A percentile compares a stretch with the other conserved stretches of the same genome.
Conservation (phyloP, 1,284 basidiomycete genomes). For the Fomitopsis pinicola region DNA sequence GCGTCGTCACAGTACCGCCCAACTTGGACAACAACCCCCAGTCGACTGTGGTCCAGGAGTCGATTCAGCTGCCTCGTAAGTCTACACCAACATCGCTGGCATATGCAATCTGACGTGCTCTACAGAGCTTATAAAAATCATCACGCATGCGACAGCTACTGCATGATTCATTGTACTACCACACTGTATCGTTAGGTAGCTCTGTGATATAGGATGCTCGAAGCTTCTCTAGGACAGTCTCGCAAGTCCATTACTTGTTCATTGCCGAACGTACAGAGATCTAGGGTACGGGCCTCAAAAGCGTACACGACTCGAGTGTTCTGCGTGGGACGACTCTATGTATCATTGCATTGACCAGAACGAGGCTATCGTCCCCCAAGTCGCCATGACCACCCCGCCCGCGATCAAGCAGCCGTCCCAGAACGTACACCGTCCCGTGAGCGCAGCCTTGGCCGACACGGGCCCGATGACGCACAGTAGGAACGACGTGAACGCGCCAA, state of each 20-base stretch:
- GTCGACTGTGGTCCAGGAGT: slow-evolving; percentile 90
- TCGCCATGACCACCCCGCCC: slow-evolving; percentile 60
- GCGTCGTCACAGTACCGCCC: slow-evolving; percentile 69
- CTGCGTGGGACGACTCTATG: neutral
- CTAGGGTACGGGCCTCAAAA: neutral
- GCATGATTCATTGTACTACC: slow-evolving; percentile 21
- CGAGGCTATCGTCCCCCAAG: slow-evolving; percentile 75
- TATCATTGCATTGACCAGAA: slow-evolving; percentile 33
- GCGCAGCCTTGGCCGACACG: slow-evolving; percentile 57
- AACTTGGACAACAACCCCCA: slow-evolving; percentile 96
- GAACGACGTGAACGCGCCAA: slow-evolving; percentile 87
- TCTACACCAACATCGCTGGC: slow-evolving; percentile 16
- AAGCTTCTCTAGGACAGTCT: neutral
- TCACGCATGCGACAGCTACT: slow-evolving; percentile 60
- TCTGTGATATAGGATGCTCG: neutral
- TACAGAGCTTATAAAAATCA: slow-evolving; percentile 80
- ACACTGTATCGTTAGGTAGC: slow-evolving; percentile 1
- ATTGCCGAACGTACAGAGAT: neutral
- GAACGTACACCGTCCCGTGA: slow-evolving; percentile 41
- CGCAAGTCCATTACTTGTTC: neutral
- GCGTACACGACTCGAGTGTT: neutral
- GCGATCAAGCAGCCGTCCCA: slow-evolving; percentile 58
- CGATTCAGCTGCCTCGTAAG: slow-evolving; percentile 84
- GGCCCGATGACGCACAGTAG: slow-evolving; percentile 81
- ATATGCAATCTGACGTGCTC: slow-evolving; percentile 9